These are phyloP conservation scores for Microbotryum scabiosae DNA, from an alignment of 1,284 basidiomycete species.

Conservation along the genomic window DNA sequence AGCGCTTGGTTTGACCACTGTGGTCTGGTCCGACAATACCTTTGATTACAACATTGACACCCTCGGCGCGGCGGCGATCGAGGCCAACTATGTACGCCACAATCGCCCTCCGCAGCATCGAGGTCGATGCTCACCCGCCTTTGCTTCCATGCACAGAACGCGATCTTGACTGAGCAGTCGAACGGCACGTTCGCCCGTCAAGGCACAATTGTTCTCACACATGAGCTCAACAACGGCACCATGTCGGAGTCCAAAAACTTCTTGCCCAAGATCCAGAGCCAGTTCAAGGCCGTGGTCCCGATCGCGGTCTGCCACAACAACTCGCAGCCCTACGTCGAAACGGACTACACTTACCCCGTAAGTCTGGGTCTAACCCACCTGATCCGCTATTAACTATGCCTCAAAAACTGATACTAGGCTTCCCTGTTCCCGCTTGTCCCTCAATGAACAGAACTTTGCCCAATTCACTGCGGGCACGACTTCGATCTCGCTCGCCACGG, in stretches of 20 bases:
- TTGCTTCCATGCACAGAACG: neutral
- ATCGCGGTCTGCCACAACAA: slow-evolving; percentile 41
- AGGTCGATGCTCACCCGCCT: neutral
- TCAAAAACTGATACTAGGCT: neutral
- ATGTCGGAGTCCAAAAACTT: slow-evolving; percentile 33
- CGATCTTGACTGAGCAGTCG: slow-evolving; percentile 39
- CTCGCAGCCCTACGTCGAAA: slow-evolving; percentile 45
- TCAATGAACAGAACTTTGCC: slow-evolving; percentile 14
- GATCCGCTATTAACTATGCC: too few species aligned
- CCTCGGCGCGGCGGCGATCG: slow-evolving; percentile 32
- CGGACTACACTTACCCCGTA: slow-evolving; percentile 25
- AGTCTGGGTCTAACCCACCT: neutral
- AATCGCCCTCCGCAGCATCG: neutral
- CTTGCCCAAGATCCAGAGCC: slow-evolving; percentile 15
- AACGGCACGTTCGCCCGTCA: slow-evolving; percentile 39
- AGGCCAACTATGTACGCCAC: slow-evolving; percentile 42
- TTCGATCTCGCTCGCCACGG: slow-evolving; percentile 17
- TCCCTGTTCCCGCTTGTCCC: too few species aligned
- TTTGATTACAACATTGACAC: slow-evolving; percentile 15
- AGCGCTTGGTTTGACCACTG: slow-evolving; percentile 44
- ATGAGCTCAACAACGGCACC: slow-evolving; percentile 45
- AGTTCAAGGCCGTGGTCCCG: slow-evolving; percentile 27
- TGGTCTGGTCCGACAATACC: slow-evolving; percentile 47
- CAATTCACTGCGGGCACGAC: slow-evolving; percentile 24
- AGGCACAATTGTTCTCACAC: slow-evolving; percentile 44